Base-by-base conservation (phyloP, 352 stramenopile genomes). In the Phytophthora sansomeana region DNA sequence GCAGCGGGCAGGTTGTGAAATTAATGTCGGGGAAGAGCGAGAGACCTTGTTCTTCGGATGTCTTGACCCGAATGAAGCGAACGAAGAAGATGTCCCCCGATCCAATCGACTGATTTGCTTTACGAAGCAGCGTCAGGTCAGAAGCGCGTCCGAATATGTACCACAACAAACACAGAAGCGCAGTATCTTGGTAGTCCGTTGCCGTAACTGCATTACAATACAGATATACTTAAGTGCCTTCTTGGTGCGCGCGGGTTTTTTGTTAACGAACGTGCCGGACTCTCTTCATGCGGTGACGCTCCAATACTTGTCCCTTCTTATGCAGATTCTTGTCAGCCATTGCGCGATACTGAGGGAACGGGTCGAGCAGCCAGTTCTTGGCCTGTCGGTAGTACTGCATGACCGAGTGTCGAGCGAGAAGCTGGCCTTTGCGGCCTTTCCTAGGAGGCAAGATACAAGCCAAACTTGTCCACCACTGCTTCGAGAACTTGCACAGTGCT, bases 111-210 rank as follows among this genome's bases (percentile, higher is more conserved):
- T 77, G 17, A 13, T 59, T 69, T 10, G 55, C 53, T 24, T 73
- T 78, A 4, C 26, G 57, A 5, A n/a, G n/a, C n/a, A 83, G 19
- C 3, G 63, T 47, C 0, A 72, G 33, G 6, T 80, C 56, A 0
- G 63, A 78, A 8, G 69, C 63, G 8, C 60, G 66, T 0, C 69
- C 60, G 28, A 85, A 79, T 24, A 72, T 30, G 39, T 63, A 75
- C 49, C 70, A 78, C 8, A 72, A 13, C 17, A 70, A 16, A 4
- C 39, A 44, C 36, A 72, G 0, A 41, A 74, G 10, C 0, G 65
- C 61, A 17, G 61, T 54, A 24, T 70, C 65, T 33, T 75, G 65
- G 19, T 68, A 54, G 58, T 59, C 38, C n/a, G 16, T 13, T 4
- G 41, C 1, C 6, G 49, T 56, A 54, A 26, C 13, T 24, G 13